Evolutionary conservation across 768 basidiomycete species (phyloP).

Genomic region (Lactarius deliciosus): DNA sequence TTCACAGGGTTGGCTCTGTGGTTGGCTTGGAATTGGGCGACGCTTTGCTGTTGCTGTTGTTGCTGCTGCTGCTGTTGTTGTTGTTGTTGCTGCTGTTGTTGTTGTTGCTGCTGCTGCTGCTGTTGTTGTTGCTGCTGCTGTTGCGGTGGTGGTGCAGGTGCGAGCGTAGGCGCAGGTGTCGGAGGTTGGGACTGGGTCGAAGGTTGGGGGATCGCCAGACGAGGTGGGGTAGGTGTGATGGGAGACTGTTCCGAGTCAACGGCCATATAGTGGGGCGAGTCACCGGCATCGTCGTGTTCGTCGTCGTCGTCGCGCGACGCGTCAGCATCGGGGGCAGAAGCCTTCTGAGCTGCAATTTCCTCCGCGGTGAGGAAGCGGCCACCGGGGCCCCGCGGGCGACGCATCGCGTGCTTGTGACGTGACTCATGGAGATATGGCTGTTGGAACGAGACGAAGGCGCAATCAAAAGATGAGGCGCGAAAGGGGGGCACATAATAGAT

Average conservation of each 20-base stretch:
- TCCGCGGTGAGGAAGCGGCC: constrained; percentile 97
- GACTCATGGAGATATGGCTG: constrained; percentile 99
- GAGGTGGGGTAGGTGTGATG: constrained; percentile 14
- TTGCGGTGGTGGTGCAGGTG: constrained; percentile 27
- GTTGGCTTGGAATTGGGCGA: constrained; percentile 11
- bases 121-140: neutral
- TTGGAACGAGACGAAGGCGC: constrained; percentile 10
- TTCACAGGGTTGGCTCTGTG: constrained; percentile 19
- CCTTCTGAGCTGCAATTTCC: constrained; percentile 85
- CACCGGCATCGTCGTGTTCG: constrained; percentile 45
- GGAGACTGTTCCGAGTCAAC: constrained; percentile 17
- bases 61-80: constrained; percentile 8
- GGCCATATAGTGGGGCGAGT: constrained; percentile 24
- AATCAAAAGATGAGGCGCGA: constrained; percentile 9
- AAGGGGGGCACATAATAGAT: neutral
- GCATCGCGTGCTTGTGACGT: constrained; percentile 97
- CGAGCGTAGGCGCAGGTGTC: constrained; percentile 14
- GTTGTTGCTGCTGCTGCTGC: neutral
- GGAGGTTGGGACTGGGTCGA: constrained; percentile 10
- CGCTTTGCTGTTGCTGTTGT: constrained; percentile 15
- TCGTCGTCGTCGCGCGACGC: constrained; percentile 43
- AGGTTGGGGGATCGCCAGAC: constrained; percentile 11
- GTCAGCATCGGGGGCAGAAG: constrained; percentile 39
- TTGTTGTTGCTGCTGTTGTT: neutral
- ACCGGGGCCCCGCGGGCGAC: constrained; percentile 93